These are phyloP conservation scores for Davidsoniella australis DNA, from an alignment of 2,329 filamentous ascomycete species.

Conservation along the genomic window DNA sequence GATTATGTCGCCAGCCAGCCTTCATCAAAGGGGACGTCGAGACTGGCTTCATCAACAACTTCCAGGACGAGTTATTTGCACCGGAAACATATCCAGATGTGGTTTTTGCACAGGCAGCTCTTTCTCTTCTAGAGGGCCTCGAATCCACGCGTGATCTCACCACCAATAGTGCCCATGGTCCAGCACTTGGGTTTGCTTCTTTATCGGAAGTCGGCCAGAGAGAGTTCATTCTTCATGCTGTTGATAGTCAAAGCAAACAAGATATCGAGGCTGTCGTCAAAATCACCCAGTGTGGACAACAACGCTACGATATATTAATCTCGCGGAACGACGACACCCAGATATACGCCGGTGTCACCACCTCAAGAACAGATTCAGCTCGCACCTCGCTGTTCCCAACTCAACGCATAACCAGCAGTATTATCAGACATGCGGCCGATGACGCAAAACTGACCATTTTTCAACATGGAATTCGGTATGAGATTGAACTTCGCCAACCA, in stretches of 20 bases:
- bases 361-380: conserved; percentile 10
- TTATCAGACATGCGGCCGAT: conserved; percentile 40
- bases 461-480: conserved; percentile 45
- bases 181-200: neutral
- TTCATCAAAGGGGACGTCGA: conserved; percentile 83
- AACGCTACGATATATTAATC: neutral
- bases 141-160: neutral
- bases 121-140: conserved; percentile 26
- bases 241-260: neutral
- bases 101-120: conserved; percentile 70
- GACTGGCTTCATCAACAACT: conserved; percentile 90
- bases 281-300: neutral
- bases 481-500: conserved; percentile 42
- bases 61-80: conserved; percentile 61
- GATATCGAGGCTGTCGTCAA: neutral
- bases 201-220: neutral
- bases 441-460: conserved; percentile 48
- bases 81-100: conserved; percentile 46
- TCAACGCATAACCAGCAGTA: conserved; percentile 61
- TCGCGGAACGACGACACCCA: neutral
- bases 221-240: conserved; percentile 1
- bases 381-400: conserved; percentile 66
- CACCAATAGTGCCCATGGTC: neutral
- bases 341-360: neutral
- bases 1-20: conserved; percentile 60